These are phyloP conservation scores for Leccinum longicurvipes DNA, from an alignment of 768 basidiomycete species.

Conservation along the genomic window DNA sequence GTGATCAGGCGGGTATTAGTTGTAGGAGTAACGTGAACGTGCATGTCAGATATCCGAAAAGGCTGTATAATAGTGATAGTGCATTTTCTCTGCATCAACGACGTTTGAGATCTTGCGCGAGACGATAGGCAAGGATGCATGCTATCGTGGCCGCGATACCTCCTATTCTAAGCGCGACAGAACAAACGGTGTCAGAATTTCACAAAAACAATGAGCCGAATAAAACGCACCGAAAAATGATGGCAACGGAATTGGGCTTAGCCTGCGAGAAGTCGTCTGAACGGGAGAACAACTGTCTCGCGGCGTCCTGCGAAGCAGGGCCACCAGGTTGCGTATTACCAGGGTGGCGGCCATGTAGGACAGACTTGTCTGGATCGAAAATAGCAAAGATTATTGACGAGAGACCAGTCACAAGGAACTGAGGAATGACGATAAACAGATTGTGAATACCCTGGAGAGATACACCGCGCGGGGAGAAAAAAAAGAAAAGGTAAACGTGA, in stretches of 20 bases:
- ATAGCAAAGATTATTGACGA: constrained; percentile 85
- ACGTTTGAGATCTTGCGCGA: constrained; percentile 51
- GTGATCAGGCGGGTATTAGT: not conserved
- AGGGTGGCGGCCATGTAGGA: constrained; percentile 34
- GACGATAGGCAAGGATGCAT: constrained; percentile 50
- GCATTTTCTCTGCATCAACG: not conserved
- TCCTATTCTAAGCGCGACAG: constrained; percentile 43
- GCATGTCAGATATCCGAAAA: not conserved
- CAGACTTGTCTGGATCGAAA: constrained; percentile 62
- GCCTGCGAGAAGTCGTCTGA: constrained; percentile 5
- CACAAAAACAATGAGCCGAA: not conserved
- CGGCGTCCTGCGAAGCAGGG: constrained; percentile 2
- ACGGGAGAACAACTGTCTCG: constrained; percentile 12
- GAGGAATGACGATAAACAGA: constrained; percentile 89
- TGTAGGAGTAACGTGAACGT: not conserved
- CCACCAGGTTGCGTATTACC: constrained; percentile 6
- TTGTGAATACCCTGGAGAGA: constrained; percentile 84
- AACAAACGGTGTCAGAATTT: not conserved
- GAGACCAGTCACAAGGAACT: constrained; percentile 87
- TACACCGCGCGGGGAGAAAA: not conserved
- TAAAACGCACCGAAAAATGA: constrained; percentile 65
- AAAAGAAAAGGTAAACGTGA: not conserved
- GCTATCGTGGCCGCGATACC: constrained; percentile 54
- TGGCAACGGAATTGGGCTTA: constrained; percentile 67
- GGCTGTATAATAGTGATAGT: not conserved